Evolutionary conservation across 495 filamentous ascomycete genomes (phyloP).

Genomic region (Podospora fimiseda): DNA sequence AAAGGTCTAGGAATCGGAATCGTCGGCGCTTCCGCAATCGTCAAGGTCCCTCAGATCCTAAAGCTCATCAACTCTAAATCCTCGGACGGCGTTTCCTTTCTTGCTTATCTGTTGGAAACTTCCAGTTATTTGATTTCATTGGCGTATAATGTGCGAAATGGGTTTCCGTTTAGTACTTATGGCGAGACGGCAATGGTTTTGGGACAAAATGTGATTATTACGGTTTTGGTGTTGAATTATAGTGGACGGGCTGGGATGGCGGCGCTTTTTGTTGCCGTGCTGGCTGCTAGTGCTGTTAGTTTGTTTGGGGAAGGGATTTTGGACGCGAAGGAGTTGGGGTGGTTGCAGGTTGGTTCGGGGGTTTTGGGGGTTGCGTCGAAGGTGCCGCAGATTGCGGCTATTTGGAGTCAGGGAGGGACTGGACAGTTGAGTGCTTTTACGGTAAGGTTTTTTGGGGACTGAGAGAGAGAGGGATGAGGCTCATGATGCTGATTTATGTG

Average conservation of each 20-base stretch:
- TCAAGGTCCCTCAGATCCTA: slow-evolving; percentile 94
- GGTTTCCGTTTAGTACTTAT: slow-evolving; percentile 91
- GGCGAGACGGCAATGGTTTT: slow-evolving; percentile 90
- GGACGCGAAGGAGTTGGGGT: slow-evolving; percentile 60
- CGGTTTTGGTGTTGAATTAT: slow-evolving; percentile 75
- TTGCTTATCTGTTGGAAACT: slow-evolving; percentile 87
- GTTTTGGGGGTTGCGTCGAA: slow-evolving; percentile 80
- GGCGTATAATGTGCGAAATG: slow-evolving; percentile 81
- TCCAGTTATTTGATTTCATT: slow-evolving; percentile 75
- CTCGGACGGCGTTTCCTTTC: slow-evolving; percentile 75
- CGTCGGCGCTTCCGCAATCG: slow-evolving; percentile 75
- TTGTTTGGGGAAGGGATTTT: slow-evolving; percentile 64
- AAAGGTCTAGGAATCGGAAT: slow-evolving; percentile 92
- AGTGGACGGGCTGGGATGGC: slow-evolving; percentile 54
- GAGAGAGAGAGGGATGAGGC: not conserved
- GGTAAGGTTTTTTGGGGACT: slow-evolving; percentile 48
- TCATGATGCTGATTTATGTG: not conserved
- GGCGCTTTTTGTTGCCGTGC: slow-evolving; percentile 66
- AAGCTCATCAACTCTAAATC: slow-evolving; percentile 78
- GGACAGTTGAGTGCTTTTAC: slow-evolving; percentile 95
- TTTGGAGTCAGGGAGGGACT: slow-evolving; percentile 77
- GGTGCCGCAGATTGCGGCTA: slow-evolving; percentile 80
- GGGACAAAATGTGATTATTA: slow-evolving; percentile 84
- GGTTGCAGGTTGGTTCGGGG: slow-evolving; percentile 80
- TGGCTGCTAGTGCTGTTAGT: slow-evolving; percentile 60